These are phyloP conservation scores for Letharia lupina DNA, from an alignment of 495 filamentous ascomycete genomes.

Conservation along the genomic window DNA sequence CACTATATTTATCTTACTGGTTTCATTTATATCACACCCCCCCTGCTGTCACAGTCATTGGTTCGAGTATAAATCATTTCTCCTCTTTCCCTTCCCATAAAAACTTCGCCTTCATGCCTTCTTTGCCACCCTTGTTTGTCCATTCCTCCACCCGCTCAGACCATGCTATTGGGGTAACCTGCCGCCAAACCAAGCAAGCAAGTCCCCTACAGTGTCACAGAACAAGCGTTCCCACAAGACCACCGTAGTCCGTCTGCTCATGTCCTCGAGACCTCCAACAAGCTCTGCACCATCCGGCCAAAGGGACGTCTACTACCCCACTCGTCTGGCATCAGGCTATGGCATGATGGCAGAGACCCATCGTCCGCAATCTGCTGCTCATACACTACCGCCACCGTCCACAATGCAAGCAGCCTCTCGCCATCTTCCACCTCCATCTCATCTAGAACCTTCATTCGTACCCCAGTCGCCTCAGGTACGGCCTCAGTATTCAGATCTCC, in stretches of 20 bases:
- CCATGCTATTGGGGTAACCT: constrained; percentile 5
- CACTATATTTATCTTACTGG: neutral
- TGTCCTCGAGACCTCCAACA: constrained; percentile 16
- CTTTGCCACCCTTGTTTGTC: neutral
- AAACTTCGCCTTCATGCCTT: neutral
- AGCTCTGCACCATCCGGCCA: constrained; percentile 9
- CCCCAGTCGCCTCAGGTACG: constrained; percentile 17
- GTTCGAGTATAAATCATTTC: neutral
- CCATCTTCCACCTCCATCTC: constrained; percentile 13
- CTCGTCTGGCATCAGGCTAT: constrained; percentile 9
- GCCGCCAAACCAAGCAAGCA: neutral
- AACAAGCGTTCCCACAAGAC: neutral
- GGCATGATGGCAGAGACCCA: constrained; percentile 16
- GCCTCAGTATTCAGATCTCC: constrained; percentile 16
- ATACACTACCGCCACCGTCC: constrained; percentile 12
- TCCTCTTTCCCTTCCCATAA: neutral
- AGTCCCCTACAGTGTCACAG: neutral
- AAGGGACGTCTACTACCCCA: constrained; percentile 11
- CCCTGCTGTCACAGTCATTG: neutral
- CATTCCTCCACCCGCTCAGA: neutral
- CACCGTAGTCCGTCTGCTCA: constrained; percentile 4
- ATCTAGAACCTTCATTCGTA: constrained; percentile 17
- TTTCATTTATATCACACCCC: neutral
- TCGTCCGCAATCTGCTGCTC: constrained; percentile 9
- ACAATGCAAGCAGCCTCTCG: constrained; percentile 11